Conservation (phyloP, 2,329 filamentous ascomycete species). For the Ophioceras dolichostomum region DNA sequence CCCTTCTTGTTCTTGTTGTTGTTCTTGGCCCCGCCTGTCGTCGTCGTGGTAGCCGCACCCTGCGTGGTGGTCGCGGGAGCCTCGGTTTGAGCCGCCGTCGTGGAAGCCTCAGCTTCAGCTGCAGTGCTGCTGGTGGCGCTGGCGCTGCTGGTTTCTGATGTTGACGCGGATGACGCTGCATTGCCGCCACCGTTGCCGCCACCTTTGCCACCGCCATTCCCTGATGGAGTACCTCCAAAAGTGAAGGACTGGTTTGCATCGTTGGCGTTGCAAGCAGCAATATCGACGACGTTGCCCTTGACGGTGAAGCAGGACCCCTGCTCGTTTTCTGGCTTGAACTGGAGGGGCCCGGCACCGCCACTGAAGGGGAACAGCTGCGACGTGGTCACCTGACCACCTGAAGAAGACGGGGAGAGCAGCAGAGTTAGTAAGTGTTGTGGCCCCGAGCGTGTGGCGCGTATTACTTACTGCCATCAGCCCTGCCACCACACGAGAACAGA, state of each 20-base stretch:
- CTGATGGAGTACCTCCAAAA: slow-evolving; percentile 13
- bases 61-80: too few species aligned
- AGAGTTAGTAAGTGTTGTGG: slow-evolving; percentile 2
- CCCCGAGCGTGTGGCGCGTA: neutral
- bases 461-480: slow-evolving; percentile 35
- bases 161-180: slow-evolving; percentile 8
- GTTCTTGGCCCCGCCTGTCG: too few species aligned
- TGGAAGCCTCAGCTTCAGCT: too few species aligned
- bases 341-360: slow-evolving; percentile 25
- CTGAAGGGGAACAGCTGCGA: slow-evolving; percentile 40
- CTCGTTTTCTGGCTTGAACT: slow-evolving; percentile 32
- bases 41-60: neutral
- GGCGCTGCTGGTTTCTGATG: slow-evolving; percentile 1
- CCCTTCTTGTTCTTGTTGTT: too few species aligned
- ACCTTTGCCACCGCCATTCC: neutral
- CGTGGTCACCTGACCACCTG: slow-evolving; percentile 32
- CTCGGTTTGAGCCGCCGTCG: too few species aligned
- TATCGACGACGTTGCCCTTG: slow-evolving; percentile 25
- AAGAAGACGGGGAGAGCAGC: too few species aligned
- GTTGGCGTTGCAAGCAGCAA: slow-evolving; percentile 13
- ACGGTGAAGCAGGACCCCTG: slow-evolving; percentile 32
- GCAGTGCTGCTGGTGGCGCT: neutral
- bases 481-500: slow-evolving; percentile 46
- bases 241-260: slow-evolving; percentile 21
- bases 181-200: slow-evolving; percentile 4